Conservation (phyloP, 108 stramenopile species). For the Cyclotella cryptica region DNA sequence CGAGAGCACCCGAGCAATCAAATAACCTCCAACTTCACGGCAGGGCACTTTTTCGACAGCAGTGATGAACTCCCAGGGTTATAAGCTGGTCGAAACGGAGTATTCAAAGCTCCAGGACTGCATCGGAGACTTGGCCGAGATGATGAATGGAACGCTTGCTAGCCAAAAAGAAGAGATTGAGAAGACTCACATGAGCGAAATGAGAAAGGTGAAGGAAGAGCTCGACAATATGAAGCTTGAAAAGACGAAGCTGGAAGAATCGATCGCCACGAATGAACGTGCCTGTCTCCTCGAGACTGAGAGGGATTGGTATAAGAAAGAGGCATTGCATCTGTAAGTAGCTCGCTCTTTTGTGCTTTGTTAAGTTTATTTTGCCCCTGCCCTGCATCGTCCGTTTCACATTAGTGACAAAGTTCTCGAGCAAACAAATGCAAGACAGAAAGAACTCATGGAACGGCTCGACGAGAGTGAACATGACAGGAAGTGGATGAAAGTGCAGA, state of each 20-base stretch:
- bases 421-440: slow-evolving; percentile 30
- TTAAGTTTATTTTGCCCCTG: too few relatives aligned
- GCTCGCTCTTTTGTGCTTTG: too few relatives aligned
- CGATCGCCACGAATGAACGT: slow-evolving; percentile 46
- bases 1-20: background rate
- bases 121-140: slow-evolving; percentile 32
- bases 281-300: slow-evolving; percentile 45
- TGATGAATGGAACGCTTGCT: slow-evolving; percentile 9
- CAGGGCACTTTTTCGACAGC: background rate
- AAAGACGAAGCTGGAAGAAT: slow-evolving; percentile 39
- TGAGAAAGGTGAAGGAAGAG: slow-evolving; percentile 22
- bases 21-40: too few relatives aligned
- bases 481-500: slow-evolving; percentile 35
- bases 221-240: slow-evolving; percentile 28
- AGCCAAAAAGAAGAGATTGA: slow-evolving; percentile 42
- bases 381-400: too few relatives aligned
- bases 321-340: slow-evolving; percentile 51
- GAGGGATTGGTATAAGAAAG: slow-evolving; percentile 58
- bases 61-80: slow-evolving; percentile 4
- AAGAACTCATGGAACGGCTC: slow-evolving; percentile 13
- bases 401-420: slow-evolving; percentile 38
- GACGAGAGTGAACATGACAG: slow-evolving; percentile 38
- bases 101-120: slow-evolving; percentile 31
- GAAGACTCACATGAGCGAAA: slow-evolving; percentile 20
- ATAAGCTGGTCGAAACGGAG: slow-evolving; percentile 30